phyloP scores from a whole-genome alignment of 225 moss, liverwort and hornwort genomes.

The Takakia lepidozioides region DNA sequence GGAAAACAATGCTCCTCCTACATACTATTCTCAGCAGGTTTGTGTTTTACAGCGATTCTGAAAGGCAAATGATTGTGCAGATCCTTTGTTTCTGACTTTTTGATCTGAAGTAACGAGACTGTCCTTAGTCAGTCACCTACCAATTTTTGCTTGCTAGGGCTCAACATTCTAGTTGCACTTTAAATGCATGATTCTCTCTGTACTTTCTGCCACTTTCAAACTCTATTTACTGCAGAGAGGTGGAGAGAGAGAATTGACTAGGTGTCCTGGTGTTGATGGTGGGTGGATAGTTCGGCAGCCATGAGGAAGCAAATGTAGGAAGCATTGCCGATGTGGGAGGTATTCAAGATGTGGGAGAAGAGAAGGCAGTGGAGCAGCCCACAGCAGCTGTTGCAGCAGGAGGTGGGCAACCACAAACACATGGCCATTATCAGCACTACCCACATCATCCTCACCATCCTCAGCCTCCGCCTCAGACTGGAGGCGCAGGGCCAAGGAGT shows the following conservation, averaged over 20 bases:
- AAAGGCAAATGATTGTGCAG: slow-evolving; percentile 12
- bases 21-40: slow-evolving; percentile 42
- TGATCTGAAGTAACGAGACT: background rate
- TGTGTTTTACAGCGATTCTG: slow-evolving; percentile 13
- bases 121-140: background rate
- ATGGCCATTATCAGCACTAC: slow-evolving; percentile 20
- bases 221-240: no score
- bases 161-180: background rate
- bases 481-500: slow-evolving; percentile 21
- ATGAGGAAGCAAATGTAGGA: slow-evolving; percentile 22
- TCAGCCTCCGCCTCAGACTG: slow-evolving; percentile 20
- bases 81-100: no score
- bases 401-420: slow-evolving; percentile 23
- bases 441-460: slow-evolving; percentile 20
- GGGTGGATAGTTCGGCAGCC: slow-evolving; percentile 36
- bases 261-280: slow-evolving; percentile 10
- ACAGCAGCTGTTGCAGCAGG: slow-evolving; percentile 15
- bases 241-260: background rate
- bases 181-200: background rate
- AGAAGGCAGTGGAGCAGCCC: slow-evolving; percentile 14
- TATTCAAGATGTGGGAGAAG: slow-evolving; percentile 22
- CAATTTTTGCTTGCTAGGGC: background rate
- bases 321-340: slow-evolving; percentile 18
- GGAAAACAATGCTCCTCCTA: slow-evolving; percentile 23
- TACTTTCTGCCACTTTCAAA: background rate